phyloP scores from a whole-genome alignment of 2,329 filamentous ascomycete genomes.

The Trichoderma citrinoviride region DNA sequence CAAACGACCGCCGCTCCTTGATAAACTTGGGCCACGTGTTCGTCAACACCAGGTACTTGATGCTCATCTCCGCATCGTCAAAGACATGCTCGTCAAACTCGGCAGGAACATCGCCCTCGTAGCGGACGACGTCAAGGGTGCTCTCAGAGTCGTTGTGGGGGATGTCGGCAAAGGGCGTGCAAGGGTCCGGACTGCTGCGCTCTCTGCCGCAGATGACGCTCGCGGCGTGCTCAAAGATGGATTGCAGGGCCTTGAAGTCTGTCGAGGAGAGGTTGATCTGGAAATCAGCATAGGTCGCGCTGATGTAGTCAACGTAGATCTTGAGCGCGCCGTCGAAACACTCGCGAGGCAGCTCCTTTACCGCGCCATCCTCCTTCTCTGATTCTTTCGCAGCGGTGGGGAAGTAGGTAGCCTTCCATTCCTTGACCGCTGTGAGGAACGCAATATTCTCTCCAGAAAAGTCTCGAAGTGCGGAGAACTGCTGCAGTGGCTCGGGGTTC shows the following conservation, averaged over 20 bases:
- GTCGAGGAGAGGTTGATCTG: constrained; percentile 63
- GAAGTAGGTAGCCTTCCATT: constrained; percentile 37
- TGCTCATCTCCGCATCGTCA: constrained; percentile 56
- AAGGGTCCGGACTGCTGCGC: constrained; percentile 38
- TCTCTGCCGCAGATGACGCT: constrained; percentile 43
- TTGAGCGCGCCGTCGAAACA: constrained; percentile 57
- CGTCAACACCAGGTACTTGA: constrained; percentile 66
- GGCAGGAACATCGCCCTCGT: constrained; percentile 47
- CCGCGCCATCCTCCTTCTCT: constrained; percentile 26
- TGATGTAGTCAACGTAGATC: constrained; percentile 62
- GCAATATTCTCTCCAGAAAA: constrained; percentile 68
- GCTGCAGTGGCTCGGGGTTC: constrained; percentile 56
- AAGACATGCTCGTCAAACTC: constrained; percentile 56
- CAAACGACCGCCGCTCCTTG: constrained; percentile 31
- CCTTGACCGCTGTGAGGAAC: constrained; percentile 58
- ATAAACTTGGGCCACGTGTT: constrained; percentile 67
- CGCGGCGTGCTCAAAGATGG: constrained; percentile 55
- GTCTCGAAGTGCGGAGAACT: constrained; percentile 61
- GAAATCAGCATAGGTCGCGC: constrained; percentile 60
- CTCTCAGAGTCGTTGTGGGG: constrained; percentile 25
- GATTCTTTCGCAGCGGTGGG: constrained; percentile 27
- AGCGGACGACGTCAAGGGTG: constrained; percentile 33
- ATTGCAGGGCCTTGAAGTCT: constrained; percentile 53
- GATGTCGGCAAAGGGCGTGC: constrained; percentile 44
- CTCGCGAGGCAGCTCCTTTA: constrained; percentile 42